Evolutionary conservation across 345 rosid species (phyloP).

Genomic region (Hibiscus mutabilis): DNA sequence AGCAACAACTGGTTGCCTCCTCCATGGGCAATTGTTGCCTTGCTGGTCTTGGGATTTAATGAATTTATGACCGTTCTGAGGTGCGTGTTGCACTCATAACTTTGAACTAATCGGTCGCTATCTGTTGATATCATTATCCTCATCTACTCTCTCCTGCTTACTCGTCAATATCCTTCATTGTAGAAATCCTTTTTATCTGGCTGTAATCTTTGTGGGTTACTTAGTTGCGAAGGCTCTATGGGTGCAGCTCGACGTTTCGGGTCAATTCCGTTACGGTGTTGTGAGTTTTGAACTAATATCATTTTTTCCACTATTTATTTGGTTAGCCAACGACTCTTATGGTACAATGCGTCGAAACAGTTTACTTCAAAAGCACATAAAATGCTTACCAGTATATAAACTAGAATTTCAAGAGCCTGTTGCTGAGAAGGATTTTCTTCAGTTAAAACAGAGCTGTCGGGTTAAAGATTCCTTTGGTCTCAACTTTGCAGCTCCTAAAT

Average conservation of each 20-base stretch:
- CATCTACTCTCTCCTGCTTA: slow-evolving; percentile 3
- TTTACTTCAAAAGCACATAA: background rate
- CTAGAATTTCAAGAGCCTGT: background rate
- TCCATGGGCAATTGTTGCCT: slow-evolving; percentile 95
- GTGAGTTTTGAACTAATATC: slow-evolving; percentile 39
- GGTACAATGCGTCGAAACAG: background rate
- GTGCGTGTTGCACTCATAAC: slow-evolving; percentile 25
- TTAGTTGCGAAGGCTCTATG: slow-evolving; percentile 82
- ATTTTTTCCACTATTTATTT: background rate
- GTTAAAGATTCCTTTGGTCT: background rate
- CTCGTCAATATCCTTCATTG: slow-evolving; percentile 18
- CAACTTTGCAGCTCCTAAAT: background rate
- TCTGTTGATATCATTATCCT: background rate
- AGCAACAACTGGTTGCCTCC: slow-evolving; percentile 98
- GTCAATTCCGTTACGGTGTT: slow-evolving; percentile 76
- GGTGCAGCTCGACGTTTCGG: slow-evolving; percentile 87
- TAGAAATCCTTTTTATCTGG: slow-evolving; percentile 91
- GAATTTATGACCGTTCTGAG: slow-evolving; percentile 97
- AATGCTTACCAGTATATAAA: background rate
- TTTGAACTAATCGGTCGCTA: background rate
- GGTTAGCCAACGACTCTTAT: background rate
- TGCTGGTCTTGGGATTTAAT: slow-evolving; percentile 83
- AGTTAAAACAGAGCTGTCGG: background rate
- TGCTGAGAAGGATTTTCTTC: background rate
- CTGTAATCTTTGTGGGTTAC: slow-evolving; percentile 58